Conservation (phyloP, 306 rosid species). For the Comarum palustre region DNA sequence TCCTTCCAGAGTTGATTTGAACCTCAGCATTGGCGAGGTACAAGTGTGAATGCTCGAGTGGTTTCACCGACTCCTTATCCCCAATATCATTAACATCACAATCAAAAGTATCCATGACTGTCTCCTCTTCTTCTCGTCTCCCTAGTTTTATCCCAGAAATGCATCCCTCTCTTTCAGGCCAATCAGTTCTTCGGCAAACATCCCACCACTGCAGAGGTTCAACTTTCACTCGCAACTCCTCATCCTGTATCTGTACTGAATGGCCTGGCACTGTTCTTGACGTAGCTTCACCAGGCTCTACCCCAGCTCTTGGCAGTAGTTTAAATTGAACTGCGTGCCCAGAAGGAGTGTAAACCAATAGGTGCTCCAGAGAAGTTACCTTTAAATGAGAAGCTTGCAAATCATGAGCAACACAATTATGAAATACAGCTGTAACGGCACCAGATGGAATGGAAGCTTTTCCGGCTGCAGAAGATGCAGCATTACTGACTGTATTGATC, state of each 20-base stretch:
- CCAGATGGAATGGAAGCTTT: conserved; percentile 76
- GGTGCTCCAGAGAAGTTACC: conserved; percentile 66
- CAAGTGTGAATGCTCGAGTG: conserved; percentile 49
- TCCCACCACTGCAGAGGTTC: conserved; percentile 98
- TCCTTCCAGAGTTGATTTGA: conserved; percentile 73
- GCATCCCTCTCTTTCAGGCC: conserved; percentile 83
- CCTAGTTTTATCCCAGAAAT: conserved; percentile 43
- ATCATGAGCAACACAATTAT: conserved; percentile 54
- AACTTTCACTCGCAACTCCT: conserved; percentile 79
- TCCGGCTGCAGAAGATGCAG: conserved; percentile 83
- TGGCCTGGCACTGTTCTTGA: conserved; percentile 46
- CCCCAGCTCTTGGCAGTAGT: conserved; percentile 62
- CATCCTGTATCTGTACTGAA: conserved; percentile 69
- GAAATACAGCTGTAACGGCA: conserved; percentile 83
- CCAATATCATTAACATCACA: conserved; percentile 43
- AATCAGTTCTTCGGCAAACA: conserved; percentile 78
- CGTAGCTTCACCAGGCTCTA: conserved; percentile 60
- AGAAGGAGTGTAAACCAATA: conserved; percentile 75
- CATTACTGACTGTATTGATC: conserved; percentile 85
- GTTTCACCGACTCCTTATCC: conserved; percentile 40
- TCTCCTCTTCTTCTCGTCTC: conserved; percentile 44
- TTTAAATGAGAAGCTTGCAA: conserved; percentile 36
- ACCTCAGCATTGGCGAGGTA: conserved; percentile 85
- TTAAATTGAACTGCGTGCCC: conserved; percentile 79
- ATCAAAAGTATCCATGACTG: conserved; percentile 49